Base-by-base conservation (phyloP, 2,329 filamentous ascomycete species). In the Ophiostoma angusticollis region DNA sequence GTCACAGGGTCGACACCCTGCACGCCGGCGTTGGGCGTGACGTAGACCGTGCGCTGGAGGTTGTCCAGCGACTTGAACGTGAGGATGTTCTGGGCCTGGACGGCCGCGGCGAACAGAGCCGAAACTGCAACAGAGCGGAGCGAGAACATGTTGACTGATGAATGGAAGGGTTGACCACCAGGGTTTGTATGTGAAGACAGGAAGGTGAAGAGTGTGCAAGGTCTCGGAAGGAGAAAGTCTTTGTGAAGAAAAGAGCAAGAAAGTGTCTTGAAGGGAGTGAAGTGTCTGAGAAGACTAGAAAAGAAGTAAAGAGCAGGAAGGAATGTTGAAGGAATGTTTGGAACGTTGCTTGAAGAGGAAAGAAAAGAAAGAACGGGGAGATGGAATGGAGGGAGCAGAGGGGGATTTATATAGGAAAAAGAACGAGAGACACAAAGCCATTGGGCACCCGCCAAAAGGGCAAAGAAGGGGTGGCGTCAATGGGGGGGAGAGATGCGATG, bases 21-120 rank as follows among this genome's bases (percentile, higher is more conserved):
- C 17, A 50, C 50, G 37, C 62, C 63, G 0, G 53, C 50, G 52
- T 55, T 66, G 49, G 61, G 49, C 22, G 67, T 71, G 58, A 73
- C 71, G 58, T 64, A 49, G 54, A 75, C 50, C 34, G 61, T 66
- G 54, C 70, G 67, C 42, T 57, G 53, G 24, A 57, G 59, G 42
- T 56, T 49, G 54, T 79, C 75, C 36, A 74, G 67, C 49, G 70
- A 75, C 57, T 67, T 50, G 60, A 79, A 77, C 48, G 68, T 72
- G 50, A 79, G 58, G 25, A 58, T 57, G 56, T 66, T 68, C 52
- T 52, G 55, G 42, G 67, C 69, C 39, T 53, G 54, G 50, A 55
- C 63, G 36, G 28, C 22, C 44, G 62, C 55, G 42, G 62, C 63
- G 6, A 45, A 36, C 8, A 42, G 32, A 16, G 40, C 24, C 22